Percentiles rank a stretch among this genome's conserved stretches.
These are phyloP conservation scores for Phytophthora pini DNA, from an alignment of 352 stramenopile species.

Conservation along the genomic window DNA sequence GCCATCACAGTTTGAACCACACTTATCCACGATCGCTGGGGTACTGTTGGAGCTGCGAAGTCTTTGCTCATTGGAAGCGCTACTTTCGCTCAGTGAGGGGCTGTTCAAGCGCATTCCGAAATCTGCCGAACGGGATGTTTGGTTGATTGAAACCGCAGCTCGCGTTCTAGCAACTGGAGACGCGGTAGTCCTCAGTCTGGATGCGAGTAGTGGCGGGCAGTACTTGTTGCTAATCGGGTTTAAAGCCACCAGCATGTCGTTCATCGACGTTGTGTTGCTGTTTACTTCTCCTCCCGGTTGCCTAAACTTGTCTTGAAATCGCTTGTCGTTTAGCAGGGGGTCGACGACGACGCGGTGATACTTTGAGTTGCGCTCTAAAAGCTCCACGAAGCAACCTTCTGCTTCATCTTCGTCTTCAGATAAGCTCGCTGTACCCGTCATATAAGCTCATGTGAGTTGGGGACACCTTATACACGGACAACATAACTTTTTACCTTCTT, in stretches of 20 bases:
- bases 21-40: conserved; percentile 17
- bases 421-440: conserved; percentile 6
- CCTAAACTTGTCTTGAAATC: conserved; percentile 74
- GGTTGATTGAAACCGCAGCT: conserved; percentile 6
- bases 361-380: conserved; percentile 57
- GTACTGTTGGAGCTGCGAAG: conserved; percentile 23
- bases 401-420: conserved; percentile 38
- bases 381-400: conserved; percentile 62
- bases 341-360: conserved; percentile 64
- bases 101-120: conserved; percentile 1
- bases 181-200: conserved; percentile 37
- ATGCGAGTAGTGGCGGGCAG: conserved; percentile 58
- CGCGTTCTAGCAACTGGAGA: neutral
- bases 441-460: neutral
- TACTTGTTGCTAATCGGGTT: conserved; percentile 65
- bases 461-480: neutral
- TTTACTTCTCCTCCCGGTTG: conserved; percentile 28
- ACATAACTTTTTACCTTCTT: conserved; percentile 25
- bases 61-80: conserved; percentile 2
- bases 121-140: conserved; percentile 2
- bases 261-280: conserved; percentile 43
- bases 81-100: neutral
- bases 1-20: conserved; percentile 2
- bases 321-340: conserved; percentile 54
- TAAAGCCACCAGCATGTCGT: conserved; percentile 42